Percentiles rank a stretch among this genome's conserved stretches.
Evolutionary conservation across 257 asterid genomes (phyloP).

Genomic region (Misopates orontium): DNA sequence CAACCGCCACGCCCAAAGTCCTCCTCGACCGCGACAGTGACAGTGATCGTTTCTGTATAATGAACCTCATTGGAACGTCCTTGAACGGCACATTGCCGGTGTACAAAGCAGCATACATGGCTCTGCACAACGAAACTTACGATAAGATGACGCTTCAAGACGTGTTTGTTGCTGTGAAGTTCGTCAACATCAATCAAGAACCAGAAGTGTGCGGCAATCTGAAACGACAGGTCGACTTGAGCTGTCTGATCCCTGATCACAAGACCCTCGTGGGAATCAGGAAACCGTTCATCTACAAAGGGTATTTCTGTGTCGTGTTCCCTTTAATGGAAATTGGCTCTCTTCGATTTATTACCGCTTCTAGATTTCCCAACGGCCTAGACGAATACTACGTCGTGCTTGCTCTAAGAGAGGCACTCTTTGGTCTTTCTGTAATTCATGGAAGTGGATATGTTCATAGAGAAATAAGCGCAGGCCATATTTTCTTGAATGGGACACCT

Average conservation of each 20-base stretch:
- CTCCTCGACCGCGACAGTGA: not conserved
- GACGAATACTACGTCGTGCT: not conserved
- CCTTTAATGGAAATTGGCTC: constrained; percentile 20
- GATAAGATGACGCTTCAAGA: not conserved
- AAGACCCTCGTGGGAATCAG: not conserved
- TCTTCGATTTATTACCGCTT: not conserved
- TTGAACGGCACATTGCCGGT: not conserved
- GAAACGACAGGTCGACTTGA: not conserved
- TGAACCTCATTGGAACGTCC: constrained; percentile 1
- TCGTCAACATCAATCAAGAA: not conserved
- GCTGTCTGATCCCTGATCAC: not conserved
- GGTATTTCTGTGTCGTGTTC: constrained; percentile 6
- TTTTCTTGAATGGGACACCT: constrained; percentile 14
- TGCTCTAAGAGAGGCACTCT: not conserved
- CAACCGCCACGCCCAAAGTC: not conserved
- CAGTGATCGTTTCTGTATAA: not conserved
- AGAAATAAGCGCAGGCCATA: constrained; percentile 16
- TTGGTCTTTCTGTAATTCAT: constrained; percentile 6
- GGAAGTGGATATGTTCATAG: not conserved
- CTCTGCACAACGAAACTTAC: not conserved
- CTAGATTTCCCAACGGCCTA: constrained; percentile 5
- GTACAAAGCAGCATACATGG: not conserved
- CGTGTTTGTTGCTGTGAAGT: not conserved
- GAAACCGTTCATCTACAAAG: not conserved
- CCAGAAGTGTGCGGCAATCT: constrained; percentile 3